phyloP scores from a whole-genome alignment of 1,139 yeast species.

The Hyphopichia pseudoburtonii region DNA sequence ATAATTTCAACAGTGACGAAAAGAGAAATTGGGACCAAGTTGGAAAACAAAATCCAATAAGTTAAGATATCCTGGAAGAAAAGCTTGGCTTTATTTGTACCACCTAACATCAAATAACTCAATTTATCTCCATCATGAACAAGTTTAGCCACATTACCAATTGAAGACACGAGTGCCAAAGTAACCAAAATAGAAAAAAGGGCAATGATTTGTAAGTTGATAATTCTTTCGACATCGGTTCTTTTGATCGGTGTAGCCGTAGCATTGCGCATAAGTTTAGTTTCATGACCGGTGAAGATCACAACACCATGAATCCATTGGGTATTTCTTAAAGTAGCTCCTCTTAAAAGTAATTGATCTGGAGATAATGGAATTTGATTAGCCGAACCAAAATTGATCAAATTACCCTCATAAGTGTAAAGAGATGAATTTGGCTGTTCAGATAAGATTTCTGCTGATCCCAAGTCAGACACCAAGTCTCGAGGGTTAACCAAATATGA shows the following conservation, averaged over 20 bases:
- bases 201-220: conserved; percentile 87
- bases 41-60: conserved; percentile 93
- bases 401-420: conserved; percentile 90
- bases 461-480: conserved; percentile 46
- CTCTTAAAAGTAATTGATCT: conserved; percentile 87
- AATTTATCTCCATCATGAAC: conserved; percentile 53
- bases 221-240: conserved; percentile 95
- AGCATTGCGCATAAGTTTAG: conserved; percentile 97
- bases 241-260: conserved; percentile 97
- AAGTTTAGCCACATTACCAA: conserved; percentile 82
- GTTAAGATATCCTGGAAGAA: conserved; percentile 89
- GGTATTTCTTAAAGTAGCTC: conserved; percentile 93
- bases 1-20: conserved; percentile 95
- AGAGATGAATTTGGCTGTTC: conserved; percentile 95
- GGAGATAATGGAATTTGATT: conserved; percentile 74
- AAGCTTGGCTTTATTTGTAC: conserved; percentile 64
- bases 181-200: conserved; percentile 77
- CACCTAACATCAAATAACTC: conserved; percentile 66
- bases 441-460: conserved; percentile 52
- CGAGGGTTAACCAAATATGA: conserved; percentile 68
- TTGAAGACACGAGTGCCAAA: conserved; percentile 74
- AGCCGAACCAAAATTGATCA: conserved; percentile 53
- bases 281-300: conserved; percentile 96
- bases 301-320: conserved; percentile 95
- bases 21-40: conserved; percentile 90